Percentiles rank a stretch among this genome's conserved stretches.
Evolutionary conservation across 441 rosid genomes (phyloP).

Genomic region (Adansonia gregorii): DNA sequence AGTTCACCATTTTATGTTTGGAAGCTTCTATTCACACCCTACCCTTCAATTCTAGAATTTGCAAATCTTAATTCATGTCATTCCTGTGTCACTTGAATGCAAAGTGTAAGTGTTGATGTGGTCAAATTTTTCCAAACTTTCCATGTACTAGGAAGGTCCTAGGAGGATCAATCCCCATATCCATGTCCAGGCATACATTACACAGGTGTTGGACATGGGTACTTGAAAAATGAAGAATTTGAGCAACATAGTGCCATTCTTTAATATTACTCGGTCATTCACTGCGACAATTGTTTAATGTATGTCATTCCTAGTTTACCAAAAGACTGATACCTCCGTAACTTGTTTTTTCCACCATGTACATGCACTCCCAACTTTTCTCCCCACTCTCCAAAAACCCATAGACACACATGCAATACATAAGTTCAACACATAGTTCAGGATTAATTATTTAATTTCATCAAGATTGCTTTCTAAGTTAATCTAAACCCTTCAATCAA

Average conservation of each 20-base stretch:
- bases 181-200: too few species aligned
- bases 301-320: background rate
- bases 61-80: conserved; percentile 3
- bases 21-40: conserved; percentile 4
- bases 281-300: background rate
- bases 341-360: background rate
- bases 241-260: background rate
- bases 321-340: conserved; percentile 2
- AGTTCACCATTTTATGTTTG: conserved; percentile 1
- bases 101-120: too few species aligned
- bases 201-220: too few species aligned
- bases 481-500: background rate
- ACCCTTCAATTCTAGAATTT: background rate
- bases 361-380: background rate
- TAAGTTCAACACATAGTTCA: background rate
- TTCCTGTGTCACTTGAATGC: background rate
- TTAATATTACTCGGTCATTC: background rate
- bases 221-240: too few species aligned
- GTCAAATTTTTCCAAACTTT: too few species aligned
- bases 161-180: too few species aligned
- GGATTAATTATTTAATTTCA: background rate
- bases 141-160: too few species aligned
- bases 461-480: background rate
- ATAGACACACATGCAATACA: background rate
- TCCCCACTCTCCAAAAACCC: background rate